These are phyloP conservation scores for Rutstroemia sp. DNA, from an alignment of 2,329 filamentous ascomycete species.

Conservation along the genomic window DNA sequence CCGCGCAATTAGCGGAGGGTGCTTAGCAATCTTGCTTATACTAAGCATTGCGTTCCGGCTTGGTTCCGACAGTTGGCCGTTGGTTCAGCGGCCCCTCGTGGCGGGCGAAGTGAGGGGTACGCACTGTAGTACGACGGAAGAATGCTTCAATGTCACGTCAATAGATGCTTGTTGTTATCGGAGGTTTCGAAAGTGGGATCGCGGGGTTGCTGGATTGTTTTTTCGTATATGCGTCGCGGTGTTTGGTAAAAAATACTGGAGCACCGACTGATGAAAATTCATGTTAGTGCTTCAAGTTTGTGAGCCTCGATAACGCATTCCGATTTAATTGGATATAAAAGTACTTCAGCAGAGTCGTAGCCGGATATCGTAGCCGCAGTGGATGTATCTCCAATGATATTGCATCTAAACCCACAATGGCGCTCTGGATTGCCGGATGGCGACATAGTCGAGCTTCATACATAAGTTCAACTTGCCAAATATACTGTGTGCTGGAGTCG, in stretches of 20 bases:
- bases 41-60: not conserved
- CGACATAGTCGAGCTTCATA: not conserved
- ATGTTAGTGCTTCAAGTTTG: not conserved
- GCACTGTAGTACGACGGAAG: not conserved
- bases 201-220: too few species aligned
- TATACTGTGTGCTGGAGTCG: not conserved
- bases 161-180: not conserved
- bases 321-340: not conserved
- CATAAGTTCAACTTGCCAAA: not conserved
- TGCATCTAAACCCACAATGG: not conserved
- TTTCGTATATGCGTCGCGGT: not conserved
- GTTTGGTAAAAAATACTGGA: not conserved
- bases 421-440: not conserved
- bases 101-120: not conserved
- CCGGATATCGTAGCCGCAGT: not conserved
- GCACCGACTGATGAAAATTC: not conserved
- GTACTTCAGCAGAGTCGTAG: not conserved
- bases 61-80: not conserved
- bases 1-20: not conserved
- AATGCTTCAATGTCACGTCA: conserved; percentile 2
- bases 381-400: not conserved
- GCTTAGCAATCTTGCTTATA: not conserved
- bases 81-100: not conserved
- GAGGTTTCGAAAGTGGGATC: not conserved
- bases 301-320: not conserved